Percentiles rank a stretch among this genome's conserved stretches.
Evolutionary conservation across 2,329 filamentous ascomycete species (phyloP).

Genomic region (Graphilbum sp.): DNA sequence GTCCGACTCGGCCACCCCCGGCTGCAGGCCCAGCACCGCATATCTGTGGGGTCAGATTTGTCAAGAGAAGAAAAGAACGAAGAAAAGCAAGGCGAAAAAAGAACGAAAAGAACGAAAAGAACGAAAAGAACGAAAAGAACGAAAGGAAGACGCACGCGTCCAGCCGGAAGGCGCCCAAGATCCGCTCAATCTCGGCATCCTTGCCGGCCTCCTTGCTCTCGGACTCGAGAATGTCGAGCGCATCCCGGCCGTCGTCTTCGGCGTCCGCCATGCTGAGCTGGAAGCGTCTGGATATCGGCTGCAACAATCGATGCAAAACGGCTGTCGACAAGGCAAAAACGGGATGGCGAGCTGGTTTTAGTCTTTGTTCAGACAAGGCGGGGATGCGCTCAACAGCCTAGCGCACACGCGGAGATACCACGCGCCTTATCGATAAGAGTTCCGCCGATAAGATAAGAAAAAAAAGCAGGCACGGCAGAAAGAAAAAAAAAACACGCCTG

Average conservation of each 20-base stretch:
- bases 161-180: conserved; percentile 73
- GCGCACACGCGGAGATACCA: too few species aligned
- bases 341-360: too few species aligned
- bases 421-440: too few species aligned
- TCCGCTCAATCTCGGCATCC: conserved; percentile 93
- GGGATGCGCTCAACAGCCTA: too few species aligned
- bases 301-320: too few species aligned
- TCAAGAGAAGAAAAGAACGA: neutral
- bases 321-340: too few species aligned
- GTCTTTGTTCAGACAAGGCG: too few species aligned
- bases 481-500: too few species aligned
- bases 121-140: neutral
- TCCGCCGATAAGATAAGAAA: neutral
- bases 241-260: conserved; percentile 32
- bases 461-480: neutral
- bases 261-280: conserved; percentile 9
- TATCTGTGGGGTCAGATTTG: conserved; percentile 38
- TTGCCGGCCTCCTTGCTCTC: conserved; percentile 88
- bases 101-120: neutral
- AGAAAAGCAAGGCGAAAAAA: neutral
- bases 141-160: conserved; percentile 29
- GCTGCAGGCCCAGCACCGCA: conserved; percentile 86
- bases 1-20: conserved; percentile 86
- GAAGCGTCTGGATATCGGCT: neutral
- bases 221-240: conserved; percentile 63